Base-by-base conservation (phyloP, 805 yeast species). In the Candida nonsorbophila region DNA sequence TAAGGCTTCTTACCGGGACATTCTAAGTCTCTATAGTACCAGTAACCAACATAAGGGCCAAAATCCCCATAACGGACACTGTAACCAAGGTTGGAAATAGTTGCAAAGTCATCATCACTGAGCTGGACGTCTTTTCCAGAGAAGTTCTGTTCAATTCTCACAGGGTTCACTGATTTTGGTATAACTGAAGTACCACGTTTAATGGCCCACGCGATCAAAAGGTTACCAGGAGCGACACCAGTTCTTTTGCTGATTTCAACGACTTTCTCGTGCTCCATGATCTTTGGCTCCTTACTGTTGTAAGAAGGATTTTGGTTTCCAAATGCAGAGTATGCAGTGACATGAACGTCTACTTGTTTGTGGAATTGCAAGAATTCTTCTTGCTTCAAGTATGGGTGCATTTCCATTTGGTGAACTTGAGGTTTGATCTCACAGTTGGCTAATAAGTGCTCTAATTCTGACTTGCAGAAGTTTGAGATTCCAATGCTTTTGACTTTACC, bases 291-390 rank as follows among this genome's bases (percentile, higher is more conserved):
- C 33, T 64, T 69, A 8, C 13, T 10, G 9, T 7, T 6, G 12
- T 21, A 18, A 10, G 20, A 7, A 10, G 20, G 10, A 10, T 18
- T 18, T 6, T 61, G 53, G 20, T 79, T 67, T n/a, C 34, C 34
- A n/a, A 27, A 28, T 7, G 96, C 95, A 6, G 90, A 77, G 55
- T 72, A 86, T 0, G 92, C 88, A 49, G 81, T 84, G 8, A 80
- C 72, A 5, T 64, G 56, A 20, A 86, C 69, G 24, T 67, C 74
- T 34, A 77, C 52, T n/a, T 62, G 44, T 20, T 65, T 61, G 47
- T 83, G 77, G 54, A 59, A 80, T 9, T 59, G 51, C 17, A 57
- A 53, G 29, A 68, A 44, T 13, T 64, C 68, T n/a, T 51, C 34
- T 31, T 67, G 62, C 10, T 58, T 59, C 30, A 55, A 45, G 22